Percentiles rank a stretch among this genome's conserved stretches.
Evolutionary conservation across 495 filamentous ascomycete genomes (phyloP).

Genomic region (Hypoxylon crocopeplum): DNA sequence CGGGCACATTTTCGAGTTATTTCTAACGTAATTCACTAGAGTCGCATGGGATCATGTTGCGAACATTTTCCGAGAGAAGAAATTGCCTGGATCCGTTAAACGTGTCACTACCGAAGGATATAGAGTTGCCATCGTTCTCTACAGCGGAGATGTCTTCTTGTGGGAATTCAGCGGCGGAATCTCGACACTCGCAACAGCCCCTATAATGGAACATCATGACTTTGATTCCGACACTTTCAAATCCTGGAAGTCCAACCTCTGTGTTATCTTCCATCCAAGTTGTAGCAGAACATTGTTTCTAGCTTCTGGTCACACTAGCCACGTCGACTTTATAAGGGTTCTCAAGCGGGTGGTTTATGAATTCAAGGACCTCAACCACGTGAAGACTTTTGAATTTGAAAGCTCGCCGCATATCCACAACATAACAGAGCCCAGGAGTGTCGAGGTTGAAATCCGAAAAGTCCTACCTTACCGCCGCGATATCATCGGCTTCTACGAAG

Average conservation of each 20-base stretch:
- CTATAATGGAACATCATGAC: background rate
- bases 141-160: slow-evolving; percentile 27
- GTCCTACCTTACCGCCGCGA: slow-evolving; percentile 27
- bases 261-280: slow-evolving; percentile 28
- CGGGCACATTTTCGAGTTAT: background rate
- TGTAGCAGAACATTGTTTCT: slow-evolving; percentile 27
- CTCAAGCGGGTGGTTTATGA: slow-evolving; percentile 25
- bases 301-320: slow-evolving; percentile 14
- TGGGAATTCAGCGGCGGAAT: slow-evolving; percentile 33
- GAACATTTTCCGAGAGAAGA: slow-evolving; percentile 28
- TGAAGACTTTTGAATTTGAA: slow-evolving; percentile 17
- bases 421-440: background rate
- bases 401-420: background rate
- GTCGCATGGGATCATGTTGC: slow-evolving; percentile 36
- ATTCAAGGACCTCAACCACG: slow-evolving; percentile 8
- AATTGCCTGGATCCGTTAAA: slow-evolving; percentile 12
- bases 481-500: slow-evolving; percentile 23
- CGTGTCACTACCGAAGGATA: slow-evolving; percentile 13
- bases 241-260: slow-evolving; percentile 18
- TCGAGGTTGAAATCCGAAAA: slow-evolving; percentile 12
- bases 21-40: slow-evolving; percentile 19
- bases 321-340: background rate
- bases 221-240: background rate
- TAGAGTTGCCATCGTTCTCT: slow-evolving; percentile 31
- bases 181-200: slow-evolving; percentile 4